phyloP scores from a whole-genome alignment of 306 rosid genomes.

The Prunus padus region DNA sequence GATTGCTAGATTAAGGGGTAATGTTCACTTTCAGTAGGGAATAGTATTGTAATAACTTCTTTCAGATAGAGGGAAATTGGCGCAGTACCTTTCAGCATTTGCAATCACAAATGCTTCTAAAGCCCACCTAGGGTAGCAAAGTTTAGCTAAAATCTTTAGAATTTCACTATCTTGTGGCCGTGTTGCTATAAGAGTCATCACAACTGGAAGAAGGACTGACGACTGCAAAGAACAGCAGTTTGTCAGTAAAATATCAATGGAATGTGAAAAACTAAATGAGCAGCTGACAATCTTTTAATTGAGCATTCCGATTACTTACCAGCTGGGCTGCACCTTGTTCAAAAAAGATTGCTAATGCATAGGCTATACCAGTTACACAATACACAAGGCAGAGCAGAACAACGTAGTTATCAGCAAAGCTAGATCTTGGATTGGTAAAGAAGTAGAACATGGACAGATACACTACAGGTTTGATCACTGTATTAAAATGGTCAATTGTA shows the following conservation, averaged over 20 bases:
- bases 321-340: conserved; percentile 96
- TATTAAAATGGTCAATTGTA: conserved; percentile 80
- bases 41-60: no score
- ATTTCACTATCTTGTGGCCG: conserved; percentile 48
- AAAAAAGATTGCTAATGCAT: conserved; percentile 71
- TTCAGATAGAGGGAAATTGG: no score
- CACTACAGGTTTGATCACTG: conserved; percentile 76
- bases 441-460: conserved; percentile 94
- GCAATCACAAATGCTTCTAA: conserved; percentile 78
- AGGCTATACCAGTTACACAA: conserved; percentile 94
- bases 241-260: conserved; percentile 26
- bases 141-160: conserved; percentile 56
- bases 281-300: neutral
- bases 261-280: neutral
- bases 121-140: conserved; percentile 94
- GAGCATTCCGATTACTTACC: conserved; percentile 41
- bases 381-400: conserved; percentile 81
- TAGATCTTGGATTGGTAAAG: conserved; percentile 88
- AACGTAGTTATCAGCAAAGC: conserved; percentile 73
- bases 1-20: neutral
- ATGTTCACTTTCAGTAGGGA: neutral
- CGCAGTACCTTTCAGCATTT: conserved; percentile 81
- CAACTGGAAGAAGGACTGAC: conserved; percentile 95
- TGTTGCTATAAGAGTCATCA: conserved; percentile 79
- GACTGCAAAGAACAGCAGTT: conserved; percentile 53